Conservation (phyloP, 257 asterid species). For the Scutellaria barbata region DNA sequence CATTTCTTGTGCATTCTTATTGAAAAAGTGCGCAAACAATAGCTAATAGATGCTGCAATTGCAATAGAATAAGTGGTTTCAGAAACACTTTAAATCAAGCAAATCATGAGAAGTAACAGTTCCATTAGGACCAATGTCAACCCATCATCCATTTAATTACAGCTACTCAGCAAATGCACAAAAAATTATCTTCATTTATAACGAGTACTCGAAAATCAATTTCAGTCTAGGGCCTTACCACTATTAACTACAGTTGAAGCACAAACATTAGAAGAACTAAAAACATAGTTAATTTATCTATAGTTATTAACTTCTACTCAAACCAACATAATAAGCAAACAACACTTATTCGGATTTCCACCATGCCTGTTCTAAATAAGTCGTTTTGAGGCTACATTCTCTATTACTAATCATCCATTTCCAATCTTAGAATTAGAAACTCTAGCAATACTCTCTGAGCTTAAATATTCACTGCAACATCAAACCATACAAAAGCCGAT, state of each 20-base stretch:
- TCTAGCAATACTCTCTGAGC: not conserved
- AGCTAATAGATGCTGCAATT: slow-evolving; percentile 10
- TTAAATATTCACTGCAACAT: slow-evolving; percentile 12
- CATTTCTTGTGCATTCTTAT: not conserved
- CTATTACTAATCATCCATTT: not conserved
- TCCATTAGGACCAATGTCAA: not conserved
- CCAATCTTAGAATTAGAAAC: not conserved
- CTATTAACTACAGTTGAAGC: not conserved
- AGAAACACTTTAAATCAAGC: not conserved
- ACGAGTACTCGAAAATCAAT: not conserved
- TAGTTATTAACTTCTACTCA: slow-evolving; percentile 7
- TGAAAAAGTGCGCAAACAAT: not conserved
- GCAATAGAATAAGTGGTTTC: not conserved
- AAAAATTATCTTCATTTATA: not conserved
- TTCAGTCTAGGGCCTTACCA: not conserved
- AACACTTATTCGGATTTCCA: slow-evolving; percentile 4
- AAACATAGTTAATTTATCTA: not conserved
- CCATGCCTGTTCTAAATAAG: not conserved
- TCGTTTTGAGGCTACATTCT: not conserved
- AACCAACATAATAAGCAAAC: not conserved
- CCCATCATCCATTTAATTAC: not conserved
- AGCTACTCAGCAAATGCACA: not conserved
- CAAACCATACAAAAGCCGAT: not conserved
- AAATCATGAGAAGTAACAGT: not conserved
- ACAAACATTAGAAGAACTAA: not conserved